phyloP scores from a whole-genome alignment of 805 yeast species.

The Ogataea saltuana region DNA sequence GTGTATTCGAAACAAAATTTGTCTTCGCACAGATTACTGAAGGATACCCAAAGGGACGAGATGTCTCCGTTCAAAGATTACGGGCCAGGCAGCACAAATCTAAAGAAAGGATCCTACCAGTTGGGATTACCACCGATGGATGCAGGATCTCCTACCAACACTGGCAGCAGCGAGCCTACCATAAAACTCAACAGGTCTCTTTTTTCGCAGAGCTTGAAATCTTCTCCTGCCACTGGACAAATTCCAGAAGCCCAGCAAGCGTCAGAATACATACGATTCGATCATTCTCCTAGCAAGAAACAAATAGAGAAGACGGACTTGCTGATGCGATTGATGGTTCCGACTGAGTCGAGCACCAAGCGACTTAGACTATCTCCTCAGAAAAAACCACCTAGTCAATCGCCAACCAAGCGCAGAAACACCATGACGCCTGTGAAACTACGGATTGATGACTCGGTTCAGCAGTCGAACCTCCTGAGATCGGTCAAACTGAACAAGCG shows the following conservation, averaged over 20 bases:
- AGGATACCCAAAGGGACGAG: slow-evolving; percentile 11
- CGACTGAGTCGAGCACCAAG: slow-evolving; percentile 29
- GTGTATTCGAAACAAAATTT: not conserved
- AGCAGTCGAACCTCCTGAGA: slow-evolving; percentile 10
- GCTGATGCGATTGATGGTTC: slow-evolving; percentile 27
- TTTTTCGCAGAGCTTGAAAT: slow-evolving; percentile 11
- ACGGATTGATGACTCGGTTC: slow-evolving; percentile 7
- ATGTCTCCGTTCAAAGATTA: slow-evolving; percentile 28
- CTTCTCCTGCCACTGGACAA: slow-evolving; percentile 14
- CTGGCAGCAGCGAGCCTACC: slow-evolving; percentile 32
- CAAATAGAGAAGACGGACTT: slow-evolving; percentile 13
- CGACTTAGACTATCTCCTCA: slow-evolving; percentile 17
- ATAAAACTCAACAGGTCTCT: slow-evolving; percentile 27
- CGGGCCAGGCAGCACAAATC: not conserved
- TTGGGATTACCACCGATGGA: slow-evolving; percentile 27
- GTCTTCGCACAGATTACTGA: not conserved
- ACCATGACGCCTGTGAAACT: slow-evolving; percentile 12
- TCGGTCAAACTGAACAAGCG: slow-evolving; percentile 13
- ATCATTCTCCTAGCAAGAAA: slow-evolving; percentile 11
- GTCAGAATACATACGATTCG: not conserved
- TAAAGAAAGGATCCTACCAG: slow-evolving; percentile 16
- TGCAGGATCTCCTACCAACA: slow-evolving; percentile 17
- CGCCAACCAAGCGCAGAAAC: slow-evolving; percentile 10
- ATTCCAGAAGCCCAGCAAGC: not conserved
- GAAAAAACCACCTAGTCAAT: slow-evolving; percentile 1